phyloP scores from a whole-genome alignment of 257 asterid species.

The Solanum pinnatisectum region DNA sequence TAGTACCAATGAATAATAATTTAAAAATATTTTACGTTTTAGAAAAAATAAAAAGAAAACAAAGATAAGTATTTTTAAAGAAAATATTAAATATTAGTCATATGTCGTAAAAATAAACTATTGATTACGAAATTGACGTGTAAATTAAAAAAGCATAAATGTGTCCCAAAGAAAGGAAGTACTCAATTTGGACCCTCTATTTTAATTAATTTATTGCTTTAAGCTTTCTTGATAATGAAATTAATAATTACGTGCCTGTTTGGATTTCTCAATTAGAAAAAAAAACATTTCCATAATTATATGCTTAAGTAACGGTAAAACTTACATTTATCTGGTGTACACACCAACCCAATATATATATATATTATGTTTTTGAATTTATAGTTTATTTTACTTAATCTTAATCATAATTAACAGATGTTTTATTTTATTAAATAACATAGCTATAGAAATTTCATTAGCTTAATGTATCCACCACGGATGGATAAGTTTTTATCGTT shows the following conservation, averaged over 20 bases:
- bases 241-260: neutral
- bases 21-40: neutral
- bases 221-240: neutral
- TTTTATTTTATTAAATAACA: too few species aligned
- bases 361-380: too few species aligned
- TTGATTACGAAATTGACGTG: neutral
- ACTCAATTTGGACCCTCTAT: neutral
- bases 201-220: neutral
- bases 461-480: too few species aligned
- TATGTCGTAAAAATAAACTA: neutral
- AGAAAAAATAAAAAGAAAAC: neutral
- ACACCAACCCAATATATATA: too few species aligned
- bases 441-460: too few species aligned
- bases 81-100: neutral
- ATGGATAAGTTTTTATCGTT: too few species aligned
- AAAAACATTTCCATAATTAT: neutral
- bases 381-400: too few species aligned
- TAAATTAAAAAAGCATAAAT: neutral
- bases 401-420: too few species aligned
- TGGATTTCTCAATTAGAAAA: neutral
- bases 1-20: neutral
- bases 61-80: neutral
- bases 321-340: rapidly evolving
- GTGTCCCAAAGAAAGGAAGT: neutral
- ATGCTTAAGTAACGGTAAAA: neutral